Base-by-base conservation (phyloP, 2,329 filamentous ascomycete genomes). In the Penicillium sp. region DNA sequence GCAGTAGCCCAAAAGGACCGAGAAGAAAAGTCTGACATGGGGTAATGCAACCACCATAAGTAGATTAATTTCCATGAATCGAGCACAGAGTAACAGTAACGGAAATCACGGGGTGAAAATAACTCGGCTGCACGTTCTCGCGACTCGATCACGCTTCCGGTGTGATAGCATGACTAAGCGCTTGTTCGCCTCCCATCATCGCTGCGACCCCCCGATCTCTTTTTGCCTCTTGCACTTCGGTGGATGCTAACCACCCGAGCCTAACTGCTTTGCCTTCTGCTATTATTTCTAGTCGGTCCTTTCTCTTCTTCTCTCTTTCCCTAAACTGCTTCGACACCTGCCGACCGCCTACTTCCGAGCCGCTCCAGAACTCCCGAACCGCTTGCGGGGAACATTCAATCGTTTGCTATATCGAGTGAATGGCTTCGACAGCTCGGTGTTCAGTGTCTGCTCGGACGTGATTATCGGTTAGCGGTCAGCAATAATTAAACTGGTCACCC, bases 351-450 rank as follows among this genome's bases (percentile, higher is more conserved):
- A 36, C 42, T 54, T 45, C 55, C 56, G 51, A 47, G 46, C 49
- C 44, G 48, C 38, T 59, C 58, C 52, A 42, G 20, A 55, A 35
- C 50, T 49, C 45, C 54, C 61, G 54, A 58, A 61, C 35, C 59
- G 54, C 63, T 59, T 56, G 63, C 60, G 59, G 64, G 60, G 59
- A 56, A 56, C 28, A 49, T 41, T 30, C 43, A 44, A 51, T 33
- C 48, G 41, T 50, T 55, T 35, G 22, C 42, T 50, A 35, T 49
- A 22, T 40, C 47, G 31, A 44, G 60, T 63, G 58, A 56, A 65
- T 55, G 57, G 53, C 40, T 51, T 48, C 43, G 33, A 47, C 33
- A 48, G 53, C 41, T 41, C 46, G 44, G 53, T 51, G 22, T 56
- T 28, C 42, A 41, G 35, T 39, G 44, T 13, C 11, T 51, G 47